Conservation (phyloP, 192 early-diverging fungal genomes). For the Backusella circina region DNA sequence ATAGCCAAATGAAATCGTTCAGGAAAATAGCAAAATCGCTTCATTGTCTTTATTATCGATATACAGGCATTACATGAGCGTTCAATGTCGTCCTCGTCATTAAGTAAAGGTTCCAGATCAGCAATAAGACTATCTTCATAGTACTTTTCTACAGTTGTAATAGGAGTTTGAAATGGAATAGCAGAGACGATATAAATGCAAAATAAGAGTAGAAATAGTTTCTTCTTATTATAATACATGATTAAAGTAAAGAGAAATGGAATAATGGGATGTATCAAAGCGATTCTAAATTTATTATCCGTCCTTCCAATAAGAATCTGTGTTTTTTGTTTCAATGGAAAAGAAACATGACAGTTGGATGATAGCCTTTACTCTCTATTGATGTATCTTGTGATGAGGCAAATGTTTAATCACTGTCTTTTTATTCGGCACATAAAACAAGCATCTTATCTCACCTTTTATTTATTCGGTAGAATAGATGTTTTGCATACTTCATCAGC, state of each 20-base stretch:
- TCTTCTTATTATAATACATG: neutral
- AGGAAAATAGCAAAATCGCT: slow-evolving; percentile 2
- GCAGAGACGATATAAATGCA: neutral
- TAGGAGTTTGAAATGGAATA: neutral
- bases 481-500: neutral
- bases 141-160: neutral
- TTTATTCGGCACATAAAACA: too few relatives aligned
- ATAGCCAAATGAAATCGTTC: neutral
- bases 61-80: neutral
- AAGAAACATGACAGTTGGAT: neutral
- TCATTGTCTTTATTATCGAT: neutral
- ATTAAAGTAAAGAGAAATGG: neutral
- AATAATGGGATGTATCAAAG: neutral
- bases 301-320: neutral
- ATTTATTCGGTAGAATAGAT: neutral
- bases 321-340: neutral
- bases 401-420: too few relatives aligned
- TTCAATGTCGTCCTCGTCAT: neutral
- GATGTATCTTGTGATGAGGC: too few relatives aligned
- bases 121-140: neutral
- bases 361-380: too few relatives aligned
- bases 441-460: neutral
- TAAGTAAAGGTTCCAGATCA: neutral
- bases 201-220: neutral
- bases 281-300: neutral